These are phyloP conservation scores for Heliosperma pusillum DNA, from an alignment of 148 eudicot species.

Conservation along the genomic window DNA sequence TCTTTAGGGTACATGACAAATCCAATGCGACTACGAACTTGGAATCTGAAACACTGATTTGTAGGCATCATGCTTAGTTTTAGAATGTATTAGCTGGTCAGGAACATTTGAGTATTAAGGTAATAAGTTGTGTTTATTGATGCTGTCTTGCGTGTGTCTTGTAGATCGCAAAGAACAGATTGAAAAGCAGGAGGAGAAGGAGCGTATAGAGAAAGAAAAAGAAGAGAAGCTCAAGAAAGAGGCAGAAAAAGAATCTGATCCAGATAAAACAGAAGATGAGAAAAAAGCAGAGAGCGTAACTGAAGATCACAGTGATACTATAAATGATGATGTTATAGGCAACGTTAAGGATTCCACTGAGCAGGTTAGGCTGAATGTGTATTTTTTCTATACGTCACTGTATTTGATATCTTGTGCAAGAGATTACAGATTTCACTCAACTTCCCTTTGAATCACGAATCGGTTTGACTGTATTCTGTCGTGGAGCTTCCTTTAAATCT, in stretches of 20 bases:
- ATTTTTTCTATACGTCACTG: background rate
- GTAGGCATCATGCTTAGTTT: background rate
- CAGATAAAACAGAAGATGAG: slow-evolving; percentile 29
- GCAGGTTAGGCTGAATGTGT: slow-evolving; percentile 36
- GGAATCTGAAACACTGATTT: background rate
- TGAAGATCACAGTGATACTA: slow-evolving; percentile 31
- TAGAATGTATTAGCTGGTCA: background rate
- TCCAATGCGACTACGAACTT: background rate
- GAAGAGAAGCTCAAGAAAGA: slow-evolving; percentile 68
- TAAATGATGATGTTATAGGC: slow-evolving; percentile 41
- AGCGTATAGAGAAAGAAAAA: slow-evolving; percentile 71
- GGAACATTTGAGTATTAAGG: background rate
- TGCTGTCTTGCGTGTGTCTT: slow-evolving; percentile 8
- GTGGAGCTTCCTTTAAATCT: background rate
- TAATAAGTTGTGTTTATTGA: background rate
- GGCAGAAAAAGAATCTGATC: slow-evolving; percentile 39
- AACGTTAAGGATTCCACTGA: slow-evolving; percentile 33
- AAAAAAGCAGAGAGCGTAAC: slow-evolving; percentile 33
- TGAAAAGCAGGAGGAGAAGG: slow-evolving; percentile 88
- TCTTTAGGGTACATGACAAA: background rate
- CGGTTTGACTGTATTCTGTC: background rate
- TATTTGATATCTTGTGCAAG: background rate
- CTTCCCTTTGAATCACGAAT: background rate
- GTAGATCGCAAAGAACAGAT: slow-evolving; percentile 77
- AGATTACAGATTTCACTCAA: background rate